Evolutionary conservation across 495 filamentous ascomycete genomes (phyloP).

Genomic region (Xylaria longipes): DNA sequence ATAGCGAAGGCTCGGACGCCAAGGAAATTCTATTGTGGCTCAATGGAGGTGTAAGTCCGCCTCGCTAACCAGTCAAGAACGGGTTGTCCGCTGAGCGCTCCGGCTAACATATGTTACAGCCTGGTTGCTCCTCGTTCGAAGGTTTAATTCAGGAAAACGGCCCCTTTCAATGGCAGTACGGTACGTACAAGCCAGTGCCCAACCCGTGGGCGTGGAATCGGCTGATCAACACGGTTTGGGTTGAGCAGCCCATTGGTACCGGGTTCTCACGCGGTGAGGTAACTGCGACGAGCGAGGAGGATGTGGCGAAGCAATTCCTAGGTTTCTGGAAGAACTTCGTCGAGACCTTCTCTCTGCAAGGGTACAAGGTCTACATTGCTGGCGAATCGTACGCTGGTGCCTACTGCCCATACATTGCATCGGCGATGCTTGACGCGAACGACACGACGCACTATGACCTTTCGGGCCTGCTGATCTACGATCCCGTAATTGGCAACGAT

Average conservation of each 20-base stretch:
- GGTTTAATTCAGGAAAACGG: constrained; percentile 73
- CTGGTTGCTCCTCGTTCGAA: constrained; percentile 70
- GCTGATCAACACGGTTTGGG: constrained; percentile 69
- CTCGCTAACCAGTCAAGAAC: background rate
- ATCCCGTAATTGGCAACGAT: constrained; percentile 68
- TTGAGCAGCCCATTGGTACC: constrained; percentile 80
- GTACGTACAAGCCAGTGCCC: constrained; percentile 61
- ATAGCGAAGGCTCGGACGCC: constrained; percentile 56
- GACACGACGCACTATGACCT: constrained; percentile 73
- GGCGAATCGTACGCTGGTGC: constrained; percentile 77
- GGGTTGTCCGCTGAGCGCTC: background rate
- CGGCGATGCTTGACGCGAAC: constrained; percentile 75
- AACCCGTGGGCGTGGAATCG: constrained; percentile 74
- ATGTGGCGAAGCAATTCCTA: constrained; percentile 72
- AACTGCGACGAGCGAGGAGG: constrained; percentile 67
- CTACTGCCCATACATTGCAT: constrained; percentile 82
- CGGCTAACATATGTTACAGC: constrained; percentile 32
- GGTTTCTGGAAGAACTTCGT: constrained; percentile 77
- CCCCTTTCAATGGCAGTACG: constrained; percentile 66
- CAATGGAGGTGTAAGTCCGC: constrained; percentile 48
- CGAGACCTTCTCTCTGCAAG: constrained; percentile 68
- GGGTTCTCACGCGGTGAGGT: constrained; percentile 72
- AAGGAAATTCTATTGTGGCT: constrained; percentile 75
- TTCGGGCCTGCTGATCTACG: constrained; percentile 72
- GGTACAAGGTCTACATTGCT: constrained; percentile 70